Percentiles rank a stretch among this genome's conserved stretches.
Conservation (phyloP, 1,284 basidiomycete genomes). For the Stereum hirsutum region DNA sequence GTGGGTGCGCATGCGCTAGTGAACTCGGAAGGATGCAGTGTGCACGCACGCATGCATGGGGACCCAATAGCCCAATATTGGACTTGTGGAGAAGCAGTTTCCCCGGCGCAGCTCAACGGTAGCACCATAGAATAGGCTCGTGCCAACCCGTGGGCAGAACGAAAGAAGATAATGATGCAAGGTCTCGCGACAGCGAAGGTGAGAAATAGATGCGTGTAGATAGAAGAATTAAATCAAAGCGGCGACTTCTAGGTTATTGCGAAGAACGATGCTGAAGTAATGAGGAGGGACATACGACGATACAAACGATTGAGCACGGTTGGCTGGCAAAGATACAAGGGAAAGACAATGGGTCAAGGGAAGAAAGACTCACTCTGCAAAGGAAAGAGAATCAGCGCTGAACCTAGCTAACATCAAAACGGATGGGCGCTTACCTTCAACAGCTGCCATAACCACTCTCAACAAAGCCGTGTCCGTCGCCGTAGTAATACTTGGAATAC, state of each 20-base stretch:
- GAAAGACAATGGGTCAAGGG: constrained; percentile 18
- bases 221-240: constrained; percentile 28
- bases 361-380: constrained; percentile 61
- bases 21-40: too few species aligned
- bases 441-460: constrained; percentile 89
- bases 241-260: constrained; percentile 33
- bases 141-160: too few species aligned
- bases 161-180: too few species aligned
- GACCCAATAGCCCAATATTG: not conserved
- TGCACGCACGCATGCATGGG: too few species aligned
- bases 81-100: not conserved
- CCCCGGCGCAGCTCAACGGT: not conserved
- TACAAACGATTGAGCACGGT: constrained; percentile 15
- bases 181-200: too few species aligned
- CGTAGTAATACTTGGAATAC: constrained; percentile 65
- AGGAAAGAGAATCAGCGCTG: constrained; percentile 12
- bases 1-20: too few species aligned
- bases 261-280: constrained; percentile 32
- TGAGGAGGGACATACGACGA: constrained; percentile 14
- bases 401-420: constrained; percentile 4
- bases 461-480: constrained; percentile 92
- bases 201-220: too few species aligned
- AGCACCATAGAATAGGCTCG: not conserved
- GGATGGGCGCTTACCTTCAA: constrained; percentile 57
- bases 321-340: constrained; percentile 16